Conservation (phyloP, 345 rosid species). For the Aquilaria malaccensis region DNA sequence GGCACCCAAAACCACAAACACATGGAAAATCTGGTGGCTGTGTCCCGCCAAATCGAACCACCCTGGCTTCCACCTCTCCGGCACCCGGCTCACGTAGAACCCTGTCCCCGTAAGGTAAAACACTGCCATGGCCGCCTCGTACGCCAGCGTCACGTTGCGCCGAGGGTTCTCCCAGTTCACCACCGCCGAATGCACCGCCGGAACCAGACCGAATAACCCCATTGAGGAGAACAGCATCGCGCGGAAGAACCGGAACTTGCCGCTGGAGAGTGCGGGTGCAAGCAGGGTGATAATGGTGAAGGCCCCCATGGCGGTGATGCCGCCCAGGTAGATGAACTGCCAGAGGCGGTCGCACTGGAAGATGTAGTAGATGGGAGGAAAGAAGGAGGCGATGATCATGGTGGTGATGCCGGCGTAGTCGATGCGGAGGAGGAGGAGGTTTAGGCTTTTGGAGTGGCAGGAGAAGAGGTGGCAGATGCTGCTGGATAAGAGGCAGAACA, state of each 20-base stretch:
- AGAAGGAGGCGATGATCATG: constrained; percentile 93
- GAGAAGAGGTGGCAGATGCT: constrained; percentile 81
- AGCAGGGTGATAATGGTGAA: constrained; percentile 67
- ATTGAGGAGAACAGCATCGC: constrained; percentile 68
- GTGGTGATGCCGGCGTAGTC: constrained; percentile 69
- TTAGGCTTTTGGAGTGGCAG: constrained; percentile 65
- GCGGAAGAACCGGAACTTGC: constrained; percentile 51
- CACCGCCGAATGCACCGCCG: constrained; percentile 49
- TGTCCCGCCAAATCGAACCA: constrained; percentile 83
- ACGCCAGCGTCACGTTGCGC: constrained; percentile 41
- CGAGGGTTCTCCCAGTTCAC: constrained; percentile 78
- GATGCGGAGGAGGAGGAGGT: constrained; percentile 47
- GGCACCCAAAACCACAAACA: constrained; percentile 80
- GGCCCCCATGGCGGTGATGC: constrained; percentile 64
- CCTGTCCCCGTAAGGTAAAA: constrained; percentile 68
- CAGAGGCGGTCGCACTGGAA: constrained; percentile 76
- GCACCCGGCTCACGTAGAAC: constrained; percentile 65
- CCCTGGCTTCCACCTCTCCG: constrained; percentile 79
- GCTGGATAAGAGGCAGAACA: constrained; percentile 82
- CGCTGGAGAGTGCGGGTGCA: constrained; percentile 52
- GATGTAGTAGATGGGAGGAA: constrained; percentile 82
- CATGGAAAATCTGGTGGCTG: constrained; percentile 89
- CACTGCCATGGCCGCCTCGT: constrained; percentile 70
- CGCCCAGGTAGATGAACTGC: constrained; percentile 68
- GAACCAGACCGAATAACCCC: constrained; percentile 74